Base-by-base conservation (phyloP, 1,139 yeast genomes). In the Yamadazyma atmosphaerica region DNA sequence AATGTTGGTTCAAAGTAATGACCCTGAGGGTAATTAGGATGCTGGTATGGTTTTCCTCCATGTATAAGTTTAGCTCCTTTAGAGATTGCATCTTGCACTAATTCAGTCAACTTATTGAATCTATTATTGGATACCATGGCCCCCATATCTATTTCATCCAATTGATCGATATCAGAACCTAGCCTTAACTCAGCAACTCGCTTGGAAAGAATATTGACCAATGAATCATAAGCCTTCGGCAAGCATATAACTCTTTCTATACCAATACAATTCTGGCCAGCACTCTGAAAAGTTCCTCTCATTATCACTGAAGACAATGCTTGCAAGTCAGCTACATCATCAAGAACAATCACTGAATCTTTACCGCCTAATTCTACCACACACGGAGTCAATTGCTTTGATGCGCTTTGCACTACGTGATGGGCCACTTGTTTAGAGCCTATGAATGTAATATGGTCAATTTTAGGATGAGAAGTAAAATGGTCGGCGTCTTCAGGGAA, bases 221-320 rank as follows among this genome's bases (percentile, higher is more conserved):
- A 64, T 32, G 63, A 55, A 22, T 79, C 82, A 60, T 92, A 90
- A 26, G 80, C 77, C 34, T 70, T 67, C 3, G 83, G 85, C 39
- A 82, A 69, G 33, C 89, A 88, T 45, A 92, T 83, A 3, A 92
- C 95, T 46, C 98, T 74, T 63, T 92, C 98, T 40, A 92, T 86
- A 32, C 98, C 98, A 56, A 92, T 92, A 65, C 98, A 92, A 58
- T 92, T 92, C 60, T 92, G 98, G 8, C 98, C 98, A 0, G 96
- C 87, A 41, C 96, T 86, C 63, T 92, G 98, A 68, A 89, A 92
- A 0, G 96, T 84, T 19, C 98, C 98, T 57, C 98, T 75, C 83
- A 92, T 76, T 29, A 92, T 74, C 22, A 88, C 82, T 5, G 96
- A 86, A 0, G 96, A 80, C 30, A 92, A 70, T 0, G 81, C 77